Conservation (phyloP, 345 rosid species). For the Citrus inodora region DNA sequence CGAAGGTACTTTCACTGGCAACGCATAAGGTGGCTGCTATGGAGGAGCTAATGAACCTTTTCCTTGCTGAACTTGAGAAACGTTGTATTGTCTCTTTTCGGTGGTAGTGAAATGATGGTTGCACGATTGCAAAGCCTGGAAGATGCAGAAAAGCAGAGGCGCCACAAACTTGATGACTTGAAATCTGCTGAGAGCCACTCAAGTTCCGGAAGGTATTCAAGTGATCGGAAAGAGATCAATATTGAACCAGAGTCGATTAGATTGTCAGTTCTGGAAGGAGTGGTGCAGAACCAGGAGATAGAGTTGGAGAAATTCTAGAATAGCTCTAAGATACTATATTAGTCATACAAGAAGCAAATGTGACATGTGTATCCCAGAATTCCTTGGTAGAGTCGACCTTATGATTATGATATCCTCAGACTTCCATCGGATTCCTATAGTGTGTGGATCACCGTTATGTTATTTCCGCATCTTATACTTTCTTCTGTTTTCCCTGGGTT, state of each 20-base stretch:
- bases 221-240: conserved; percentile 46
- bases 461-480: too few species aligned
- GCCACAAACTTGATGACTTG: conserved; percentile 67
- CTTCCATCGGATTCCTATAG: background rate
- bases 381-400: background rate
- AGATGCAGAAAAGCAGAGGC: conserved; percentile 89
- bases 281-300: background rate
- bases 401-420: background rate
- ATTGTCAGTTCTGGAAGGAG: conserved; percentile 14
- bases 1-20: conserved; percentile 87
- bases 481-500: too few species aligned
- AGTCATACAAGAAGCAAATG: too few species aligned
- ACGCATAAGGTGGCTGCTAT: conserved; percentile 90
- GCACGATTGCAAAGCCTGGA: conserved; percentile 82
- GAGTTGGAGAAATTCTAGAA: background rate
- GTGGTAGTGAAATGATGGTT: conserved; percentile 98
- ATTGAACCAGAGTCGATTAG: conserved; percentile 45
- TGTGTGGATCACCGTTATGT: too few species aligned
- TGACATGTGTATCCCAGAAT: too few species aligned
- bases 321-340: too few species aligned
- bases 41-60: conserved; percentile 81
- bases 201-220: conserved; percentile 43
- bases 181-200: conserved; percentile 52
- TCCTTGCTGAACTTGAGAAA: conserved; percentile 82
- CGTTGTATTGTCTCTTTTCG: conserved; percentile 89